These are phyloP conservation scores for Monascus purpureus DNA, from an alignment of 495 filamentous ascomycete genomes.

Conservation along the genomic window DNA sequence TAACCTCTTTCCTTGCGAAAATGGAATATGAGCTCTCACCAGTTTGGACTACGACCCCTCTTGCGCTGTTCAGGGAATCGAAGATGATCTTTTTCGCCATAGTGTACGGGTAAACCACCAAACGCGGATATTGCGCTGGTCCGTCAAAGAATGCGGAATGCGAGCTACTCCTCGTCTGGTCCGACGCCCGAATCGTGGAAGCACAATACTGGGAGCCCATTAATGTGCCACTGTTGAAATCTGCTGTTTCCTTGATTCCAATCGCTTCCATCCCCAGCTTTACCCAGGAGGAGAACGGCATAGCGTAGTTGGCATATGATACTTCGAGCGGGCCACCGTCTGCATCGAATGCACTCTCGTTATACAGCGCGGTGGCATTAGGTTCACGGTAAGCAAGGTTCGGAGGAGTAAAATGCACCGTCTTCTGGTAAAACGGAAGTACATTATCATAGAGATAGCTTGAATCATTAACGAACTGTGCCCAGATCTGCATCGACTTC, in stretches of 20 bases:
- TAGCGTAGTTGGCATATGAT: slow-evolving; percentile 15
- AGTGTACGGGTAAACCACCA: slow-evolving; percentile 21
- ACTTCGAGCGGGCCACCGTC: slow-evolving; percentile 19
- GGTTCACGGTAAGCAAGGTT: slow-evolving; percentile 4
- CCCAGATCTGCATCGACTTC: slow-evolving; percentile 29
- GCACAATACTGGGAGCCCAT: slow-evolving; percentile 23
- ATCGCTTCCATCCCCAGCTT: slow-evolving; percentile 12
- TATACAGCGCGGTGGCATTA: slow-evolving; percentile 11
- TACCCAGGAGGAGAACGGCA: slow-evolving; percentile 20
- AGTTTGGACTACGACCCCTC: slow-evolving; percentile 6
- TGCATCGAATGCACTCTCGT: slow-evolving; percentile 12
- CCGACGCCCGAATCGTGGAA: slow-evolving; percentile 18
- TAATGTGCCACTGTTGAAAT: slow-evolving; percentile 18
- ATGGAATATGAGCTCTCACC: slow-evolving; percentile 11
- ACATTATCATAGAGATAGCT: slow-evolving; percentile 30
- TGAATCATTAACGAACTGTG: slow-evolving; percentile 29
- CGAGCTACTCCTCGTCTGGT: slow-evolving; percentile 22
- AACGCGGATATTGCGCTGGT: neutral
- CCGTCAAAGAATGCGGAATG: slow-evolving; percentile 19
- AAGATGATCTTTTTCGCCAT: slow-evolving; percentile 30
- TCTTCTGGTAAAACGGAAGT: slow-evolving; percentile 26
- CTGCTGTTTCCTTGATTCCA: slow-evolving; percentile 13
- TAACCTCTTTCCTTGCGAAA: slow-evolving; percentile 35
- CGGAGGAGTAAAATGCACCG: slow-evolving; percentile 17
- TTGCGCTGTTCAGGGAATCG: slow-evolving; percentile 8